These are phyloP conservation scores for Tulasnella calospora DNA, from an alignment of 768 basidiomycete genomes.

Conservation along the genomic window DNA sequence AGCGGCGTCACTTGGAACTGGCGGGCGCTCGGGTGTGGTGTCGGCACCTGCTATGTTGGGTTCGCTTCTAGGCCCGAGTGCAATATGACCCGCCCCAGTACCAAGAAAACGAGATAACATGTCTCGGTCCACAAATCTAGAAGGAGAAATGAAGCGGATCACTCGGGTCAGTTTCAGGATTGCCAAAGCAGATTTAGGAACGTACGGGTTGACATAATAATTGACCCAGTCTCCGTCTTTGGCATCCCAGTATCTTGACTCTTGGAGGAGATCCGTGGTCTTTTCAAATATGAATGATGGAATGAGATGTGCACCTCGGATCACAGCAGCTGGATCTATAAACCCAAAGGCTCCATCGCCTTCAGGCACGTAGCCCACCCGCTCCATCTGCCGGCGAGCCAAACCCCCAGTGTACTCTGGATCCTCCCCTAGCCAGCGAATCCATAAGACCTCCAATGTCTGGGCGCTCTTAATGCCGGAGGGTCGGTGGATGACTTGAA, in stretches of 20 bases:
- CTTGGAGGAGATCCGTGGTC: conserved; percentile 29
- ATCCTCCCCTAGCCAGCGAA: conserved; percentile 40
- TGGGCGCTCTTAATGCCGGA: neutral
- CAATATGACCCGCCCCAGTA: conserved; percentile 31
- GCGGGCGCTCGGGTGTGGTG: neutral
- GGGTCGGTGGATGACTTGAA: neutral
- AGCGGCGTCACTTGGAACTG: too few species aligned
- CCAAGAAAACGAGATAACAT: conserved; percentile 33
- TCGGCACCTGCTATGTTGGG: neutral
- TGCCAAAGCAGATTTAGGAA: neutral
- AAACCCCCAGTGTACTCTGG: conserved; percentile 33
- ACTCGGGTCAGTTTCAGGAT: neutral
- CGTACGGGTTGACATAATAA: conserved; percentile 41
- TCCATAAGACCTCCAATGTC: conserved; percentile 39
- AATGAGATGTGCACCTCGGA: conserved; percentile 43
- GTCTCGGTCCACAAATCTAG: conserved; percentile 35
- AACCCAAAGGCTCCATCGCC: conserved; percentile 42
- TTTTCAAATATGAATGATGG: conserved; percentile 39
- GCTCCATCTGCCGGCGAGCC: conserved; percentile 34
- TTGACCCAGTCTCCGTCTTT: conserved; percentile 37
- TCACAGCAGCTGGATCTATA: conserved; percentile 42
- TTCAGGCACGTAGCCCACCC: conserved; percentile 42
- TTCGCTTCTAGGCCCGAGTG: neutral
- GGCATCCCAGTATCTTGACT: conserved; percentile 18
- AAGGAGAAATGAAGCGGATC: neutral